Evolutionary conservation across 2,329 filamentous ascomycete species (phyloP).

Genomic region (Aspergillus proliferans): DNA sequence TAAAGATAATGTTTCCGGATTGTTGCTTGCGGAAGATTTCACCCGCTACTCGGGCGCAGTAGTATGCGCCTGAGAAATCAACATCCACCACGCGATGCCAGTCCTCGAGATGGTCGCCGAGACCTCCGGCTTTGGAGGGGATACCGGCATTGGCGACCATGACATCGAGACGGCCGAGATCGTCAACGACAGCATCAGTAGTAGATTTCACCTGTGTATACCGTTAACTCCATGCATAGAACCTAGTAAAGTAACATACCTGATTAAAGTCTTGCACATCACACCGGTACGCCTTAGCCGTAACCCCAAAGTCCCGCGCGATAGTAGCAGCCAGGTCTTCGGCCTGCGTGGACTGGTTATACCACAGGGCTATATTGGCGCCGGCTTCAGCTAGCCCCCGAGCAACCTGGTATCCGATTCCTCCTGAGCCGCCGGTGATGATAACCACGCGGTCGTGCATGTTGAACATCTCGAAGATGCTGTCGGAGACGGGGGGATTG

Average conservation of each 20-base stretch:
- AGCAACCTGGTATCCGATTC: constrained; percentile 37
- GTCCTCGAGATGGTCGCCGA: constrained; percentile 11
- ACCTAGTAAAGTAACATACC: background rate
- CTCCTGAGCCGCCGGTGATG: constrained; percentile 27
- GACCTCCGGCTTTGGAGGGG: constrained; percentile 44
- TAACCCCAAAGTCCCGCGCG: constrained; percentile 25
- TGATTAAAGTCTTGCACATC: constrained; percentile 20
- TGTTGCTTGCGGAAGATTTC: constrained; percentile 60
- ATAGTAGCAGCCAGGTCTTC: constrained; percentile 16
- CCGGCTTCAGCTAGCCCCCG: constrained; percentile 40
- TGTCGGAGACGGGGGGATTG: constrained; percentile 10
- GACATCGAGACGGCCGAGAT: constrained; percentile 65
- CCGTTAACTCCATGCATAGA: background rate
- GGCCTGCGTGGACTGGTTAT: constrained; percentile 26
- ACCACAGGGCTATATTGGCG: constrained; percentile 33
- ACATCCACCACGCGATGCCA: constrained; percentile 12
- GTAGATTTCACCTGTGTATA: constrained; percentile 17
- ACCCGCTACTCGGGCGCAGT: constrained; percentile 62
- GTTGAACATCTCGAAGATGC: constrained; percentile 11
- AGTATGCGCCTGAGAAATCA: constrained; percentile 61
- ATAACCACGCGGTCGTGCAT: constrained; percentile 10
- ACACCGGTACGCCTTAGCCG: constrained; percentile 34
- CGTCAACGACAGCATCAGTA: constrained; percentile 33
- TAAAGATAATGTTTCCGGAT: constrained; percentile 29
- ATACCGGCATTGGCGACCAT: constrained; percentile 71